Base-by-base conservation (phyloP, 805 yeast genomes). In the Lachancea thermotolerans region DNA sequence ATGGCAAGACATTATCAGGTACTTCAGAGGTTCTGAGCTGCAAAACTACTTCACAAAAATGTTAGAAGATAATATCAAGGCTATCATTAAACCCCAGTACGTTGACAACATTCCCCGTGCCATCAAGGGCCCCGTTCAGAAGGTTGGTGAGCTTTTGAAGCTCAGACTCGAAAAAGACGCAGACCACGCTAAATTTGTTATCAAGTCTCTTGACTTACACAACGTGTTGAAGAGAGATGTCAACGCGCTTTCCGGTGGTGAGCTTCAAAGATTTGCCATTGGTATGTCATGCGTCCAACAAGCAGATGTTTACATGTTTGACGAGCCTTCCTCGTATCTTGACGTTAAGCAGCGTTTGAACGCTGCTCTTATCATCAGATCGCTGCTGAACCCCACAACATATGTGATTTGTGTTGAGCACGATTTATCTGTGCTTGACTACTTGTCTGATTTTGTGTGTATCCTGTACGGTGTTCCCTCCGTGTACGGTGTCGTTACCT, bases 271-370 rank as follows among this genome's bases (percentile, higher is more conserved):
- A 73, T 93, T 93, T 64, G 98, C 99, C 39, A 83, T 93, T 64
- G 99, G 93, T 58, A 84, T 93, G 89, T 86, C 98, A 12, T 87
- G 96, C 75, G 89, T 90, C 39, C 98, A 91, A 71, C 74, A 72
- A 29, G 98, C 98, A 46, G 85, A 88, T 57, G 98, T 93, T 37
- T 93, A 93, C 72, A 93, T 93, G 99, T 93, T 93, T 69, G 99
- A 93, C 71, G 99, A 93, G 74, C 99, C 99, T 39, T 90, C 98
- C 15, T 93, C 99, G 10, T 93, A 93, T 71, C 73, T 93, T 67
- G 99, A 93, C 77, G 98, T 93, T 55, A 93, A 93, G 71, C 99
- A 93, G 72, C 91, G 99, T 80, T 79, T 93, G 69, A 85, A 93
- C 59, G 99, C 99, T 46, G 99, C 99, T 48, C 81, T 80, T 67